Evolutionary conservation across 257 asterid species (phyloP).

Genomic region (Verbena officinalis): DNA sequence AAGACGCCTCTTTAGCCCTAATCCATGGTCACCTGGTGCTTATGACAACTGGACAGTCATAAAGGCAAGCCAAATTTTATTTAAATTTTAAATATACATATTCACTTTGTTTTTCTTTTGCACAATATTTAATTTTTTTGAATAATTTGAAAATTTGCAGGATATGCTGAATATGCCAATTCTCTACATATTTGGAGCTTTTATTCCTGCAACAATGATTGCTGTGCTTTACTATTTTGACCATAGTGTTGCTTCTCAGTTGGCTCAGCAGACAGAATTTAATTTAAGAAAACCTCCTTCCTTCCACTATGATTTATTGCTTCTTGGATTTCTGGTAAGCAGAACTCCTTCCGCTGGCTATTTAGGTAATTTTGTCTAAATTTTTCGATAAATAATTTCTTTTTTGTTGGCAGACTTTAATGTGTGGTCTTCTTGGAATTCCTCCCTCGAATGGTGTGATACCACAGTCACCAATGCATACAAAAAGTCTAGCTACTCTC

Average conservation of each 20-base stretch:
- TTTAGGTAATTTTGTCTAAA: background rate
- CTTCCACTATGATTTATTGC: constrained; percentile 77
- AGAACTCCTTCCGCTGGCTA: background rate
- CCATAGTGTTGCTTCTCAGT: constrained; percentile 91
- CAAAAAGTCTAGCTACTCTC: constrained; percentile 84
- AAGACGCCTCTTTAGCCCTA: constrained; percentile 88
- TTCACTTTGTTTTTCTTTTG: too few relatives aligned
- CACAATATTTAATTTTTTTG: background rate
- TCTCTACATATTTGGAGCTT: constrained; percentile 77
- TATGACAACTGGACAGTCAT: constrained; percentile 90
- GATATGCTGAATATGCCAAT: constrained; percentile 79
- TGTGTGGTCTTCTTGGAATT: constrained; percentile 88
- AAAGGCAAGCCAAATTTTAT: constrained; percentile 45
- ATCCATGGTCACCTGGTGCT: constrained; percentile 96
- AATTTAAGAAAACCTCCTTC: constrained; percentile 84
- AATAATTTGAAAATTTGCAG: constrained; percentile 44
- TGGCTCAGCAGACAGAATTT: constrained; percentile 90
- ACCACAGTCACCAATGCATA: constrained; percentile 97
- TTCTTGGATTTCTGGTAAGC: constrained; percentile 81
- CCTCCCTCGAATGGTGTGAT: constrained; percentile 94
- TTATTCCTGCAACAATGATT: constrained; percentile 86
- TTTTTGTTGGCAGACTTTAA: constrained; percentile 52
- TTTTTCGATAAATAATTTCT: background rate
- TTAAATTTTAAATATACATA: constrained; percentile 9
- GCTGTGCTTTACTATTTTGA: constrained; percentile 92